Conservation (phyloP, 2,329 filamentous ascomycete species). For the Ilyonectria sp. region DNA sequence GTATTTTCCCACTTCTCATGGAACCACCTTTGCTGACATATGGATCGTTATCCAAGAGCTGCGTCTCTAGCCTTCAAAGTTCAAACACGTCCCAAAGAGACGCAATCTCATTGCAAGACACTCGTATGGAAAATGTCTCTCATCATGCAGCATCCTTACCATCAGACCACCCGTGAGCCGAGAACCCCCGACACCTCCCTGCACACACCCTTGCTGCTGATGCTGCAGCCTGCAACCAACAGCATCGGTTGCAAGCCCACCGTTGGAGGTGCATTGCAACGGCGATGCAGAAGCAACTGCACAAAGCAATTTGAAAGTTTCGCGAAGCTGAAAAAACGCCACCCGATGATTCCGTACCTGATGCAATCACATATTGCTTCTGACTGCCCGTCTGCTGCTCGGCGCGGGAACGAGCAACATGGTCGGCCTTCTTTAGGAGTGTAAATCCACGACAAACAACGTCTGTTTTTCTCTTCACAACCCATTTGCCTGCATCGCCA, state of each 20-base stretch:
- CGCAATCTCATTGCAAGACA: background rate
- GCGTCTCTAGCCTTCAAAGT: background rate
- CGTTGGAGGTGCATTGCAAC: background rate
- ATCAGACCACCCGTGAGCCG: background rate
- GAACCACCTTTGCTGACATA: background rate
- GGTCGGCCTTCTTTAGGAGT: background rate
- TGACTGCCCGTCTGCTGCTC: background rate
- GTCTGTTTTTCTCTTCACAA: background rate
- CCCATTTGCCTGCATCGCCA: background rate
- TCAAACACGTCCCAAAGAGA: background rate
- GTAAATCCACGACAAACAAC: background rate
- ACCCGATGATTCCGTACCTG: background rate
- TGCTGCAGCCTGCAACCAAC: background rate
- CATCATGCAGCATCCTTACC: background rate
- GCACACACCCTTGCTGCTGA: constrained; percentile 15
- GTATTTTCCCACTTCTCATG: background rate
- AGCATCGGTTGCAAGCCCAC: background rate
- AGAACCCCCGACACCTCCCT: constrained; percentile 12
- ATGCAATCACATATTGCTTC: constrained; percentile 3
- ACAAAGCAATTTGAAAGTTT: background rate
- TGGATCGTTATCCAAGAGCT: background rate
- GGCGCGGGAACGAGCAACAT: background rate
- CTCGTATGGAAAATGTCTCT: background rate
- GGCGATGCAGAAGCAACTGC: background rate
- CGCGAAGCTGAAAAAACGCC: background rate